These are phyloP conservation scores for Diversispora epigaea DNA, from an alignment of 192 early-diverging fungal species.

Conservation along the genomic window DNA sequence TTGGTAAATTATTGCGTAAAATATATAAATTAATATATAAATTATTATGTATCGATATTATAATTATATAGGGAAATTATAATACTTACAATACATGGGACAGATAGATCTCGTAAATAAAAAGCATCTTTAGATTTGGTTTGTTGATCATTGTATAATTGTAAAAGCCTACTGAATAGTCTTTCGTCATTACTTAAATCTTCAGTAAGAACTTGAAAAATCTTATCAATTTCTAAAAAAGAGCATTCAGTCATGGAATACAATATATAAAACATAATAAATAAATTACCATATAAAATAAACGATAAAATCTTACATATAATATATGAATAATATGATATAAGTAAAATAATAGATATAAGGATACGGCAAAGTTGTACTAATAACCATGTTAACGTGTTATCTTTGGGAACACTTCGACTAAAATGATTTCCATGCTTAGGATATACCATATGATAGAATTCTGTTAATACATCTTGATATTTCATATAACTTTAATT, in stretches of 20 bases:
- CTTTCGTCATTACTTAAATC: constrained; percentile 72
- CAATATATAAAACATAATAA: no score
- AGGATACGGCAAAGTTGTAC: constrained; percentile 61
- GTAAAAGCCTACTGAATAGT: constrained; percentile 66
- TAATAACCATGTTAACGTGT: constrained; percentile 71
- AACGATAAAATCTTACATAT: no score
- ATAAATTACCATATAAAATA: no score
- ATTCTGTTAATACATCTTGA: constrained; percentile 53
- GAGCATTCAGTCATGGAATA: not conserved
- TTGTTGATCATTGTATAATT: constrained; percentile 74
- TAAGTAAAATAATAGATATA: no score
- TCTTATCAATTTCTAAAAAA: constrained; percentile 60
- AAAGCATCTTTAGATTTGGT: constrained; percentile 71
- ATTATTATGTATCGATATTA: no score
- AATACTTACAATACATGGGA: constrained; percentile 63
- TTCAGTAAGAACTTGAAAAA: constrained; percentile 53
- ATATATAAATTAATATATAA: no score
- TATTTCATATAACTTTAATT: constrained; percentile 53
- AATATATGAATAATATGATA: no score
- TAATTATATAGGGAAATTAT: not conserved
- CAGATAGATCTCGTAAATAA: constrained; percentile 69
- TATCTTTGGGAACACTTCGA: constrained; percentile 59
- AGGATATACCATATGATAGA: constrained; percentile 56
- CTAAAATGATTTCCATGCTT: constrained; percentile 44
- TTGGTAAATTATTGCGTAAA: no score